A percentile compares a stretch with the other conserved stretches of the same genome.
Evolutionary conservation across 2,329 filamentous ascomycete species (phyloP).

Genomic region (Erysiphe pulchra): DNA sequence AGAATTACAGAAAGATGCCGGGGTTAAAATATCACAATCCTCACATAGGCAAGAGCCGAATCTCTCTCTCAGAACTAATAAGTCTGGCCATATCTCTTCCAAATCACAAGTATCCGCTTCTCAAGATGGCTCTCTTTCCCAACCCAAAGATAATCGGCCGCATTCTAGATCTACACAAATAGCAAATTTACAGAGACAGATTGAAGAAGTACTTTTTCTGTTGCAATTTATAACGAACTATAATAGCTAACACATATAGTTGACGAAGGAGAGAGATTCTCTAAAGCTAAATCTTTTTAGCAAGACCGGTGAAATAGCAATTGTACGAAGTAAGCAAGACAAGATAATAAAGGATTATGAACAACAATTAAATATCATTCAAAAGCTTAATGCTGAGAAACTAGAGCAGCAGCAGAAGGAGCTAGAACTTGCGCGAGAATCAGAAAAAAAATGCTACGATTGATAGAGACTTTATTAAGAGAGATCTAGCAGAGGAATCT

Average conservation of each 20-base stretch:
- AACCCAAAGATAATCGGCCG: not conserved
- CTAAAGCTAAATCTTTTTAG: slow-evolving; percentile 30
- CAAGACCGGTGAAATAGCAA: slow-evolving; percentile 46
- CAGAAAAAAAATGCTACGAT: slow-evolving; percentile 37
- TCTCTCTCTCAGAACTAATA: not conserved
- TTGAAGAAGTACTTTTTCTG: slow-evolving; percentile 8
- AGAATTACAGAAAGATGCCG: not conserved
- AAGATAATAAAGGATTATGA: slow-evolving; percentile 36
- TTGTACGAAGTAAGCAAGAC: slow-evolving; percentile 45
- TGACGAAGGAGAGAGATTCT: slow-evolving; percentile 25
- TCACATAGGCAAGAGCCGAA: not conserved
- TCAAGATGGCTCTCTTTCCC: not conserved
- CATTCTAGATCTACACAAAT: not conserved
- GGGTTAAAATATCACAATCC: not conserved
- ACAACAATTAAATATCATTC: slow-evolving; percentile 31
- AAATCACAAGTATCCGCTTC: not conserved
- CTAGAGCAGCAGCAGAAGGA: slow-evolving; percentile 35
- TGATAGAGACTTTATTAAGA: slow-evolving; percentile 45
- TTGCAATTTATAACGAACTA: not conserved
- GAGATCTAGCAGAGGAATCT: slow-evolving; percentile 39
- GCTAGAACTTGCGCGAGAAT: slow-evolving; percentile 36
- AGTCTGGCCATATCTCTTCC: not conserved
- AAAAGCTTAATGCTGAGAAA: slow-evolving; percentile 37
- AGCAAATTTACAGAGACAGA: slow-evolving; percentile 5
- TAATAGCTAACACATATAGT: slow-evolving; percentile 4